A percentile compares a stretch with the other conserved stretches of the same genome.
Conservation (phyloP, 176 grass and related monocot genomes). For the Oryza punctata region DNA sequence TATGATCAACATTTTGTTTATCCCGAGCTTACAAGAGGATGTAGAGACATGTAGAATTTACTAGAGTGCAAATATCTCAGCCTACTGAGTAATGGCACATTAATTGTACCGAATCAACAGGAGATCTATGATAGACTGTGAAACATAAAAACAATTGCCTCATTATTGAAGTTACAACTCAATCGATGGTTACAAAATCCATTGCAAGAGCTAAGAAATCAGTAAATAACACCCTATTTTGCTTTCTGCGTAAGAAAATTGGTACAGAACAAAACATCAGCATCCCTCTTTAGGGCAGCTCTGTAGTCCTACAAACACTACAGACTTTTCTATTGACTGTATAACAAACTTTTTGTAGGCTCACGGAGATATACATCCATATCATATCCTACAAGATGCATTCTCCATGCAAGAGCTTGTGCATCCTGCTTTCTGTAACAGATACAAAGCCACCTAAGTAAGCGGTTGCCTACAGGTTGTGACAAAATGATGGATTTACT, state of each 20-base stretch:
- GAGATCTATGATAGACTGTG: neutral
- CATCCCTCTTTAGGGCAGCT: constrained; percentile 40
- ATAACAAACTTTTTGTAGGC: constrained; percentile 69
- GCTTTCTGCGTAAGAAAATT: constrained; percentile 29
- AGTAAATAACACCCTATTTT: constrained; percentile 40
- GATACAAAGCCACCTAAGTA: constrained; percentile 74
- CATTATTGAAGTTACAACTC: constrained; percentile 57
- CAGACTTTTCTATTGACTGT: constrained; percentile 51
- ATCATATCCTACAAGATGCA: constrained; percentile 85
- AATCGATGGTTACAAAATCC: constrained; percentile 49
- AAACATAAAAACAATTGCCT: constrained; percentile 9
- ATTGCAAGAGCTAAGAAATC: constrained; percentile 38
- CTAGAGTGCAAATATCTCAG: neutral
- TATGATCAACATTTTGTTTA: neutral
- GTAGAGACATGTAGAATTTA: neutral
- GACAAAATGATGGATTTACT: constrained; percentile 69
- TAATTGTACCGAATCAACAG: constrained; percentile 22
- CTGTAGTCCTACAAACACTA: constrained; percentile 47
- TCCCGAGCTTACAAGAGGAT: constrained; percentile 1
- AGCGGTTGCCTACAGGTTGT: constrained; percentile 59
- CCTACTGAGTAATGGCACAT: constrained; percentile 5
- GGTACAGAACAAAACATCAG: constrained; percentile 55
- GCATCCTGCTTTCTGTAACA: constrained; percentile 59
- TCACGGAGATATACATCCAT: constrained; percentile 81
- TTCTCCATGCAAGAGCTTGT: constrained; percentile 67